phyloP scores from a whole-genome alignment of 2,329 filamentous ascomycete genomes.

The Aspergillus neoniger region DNA sequence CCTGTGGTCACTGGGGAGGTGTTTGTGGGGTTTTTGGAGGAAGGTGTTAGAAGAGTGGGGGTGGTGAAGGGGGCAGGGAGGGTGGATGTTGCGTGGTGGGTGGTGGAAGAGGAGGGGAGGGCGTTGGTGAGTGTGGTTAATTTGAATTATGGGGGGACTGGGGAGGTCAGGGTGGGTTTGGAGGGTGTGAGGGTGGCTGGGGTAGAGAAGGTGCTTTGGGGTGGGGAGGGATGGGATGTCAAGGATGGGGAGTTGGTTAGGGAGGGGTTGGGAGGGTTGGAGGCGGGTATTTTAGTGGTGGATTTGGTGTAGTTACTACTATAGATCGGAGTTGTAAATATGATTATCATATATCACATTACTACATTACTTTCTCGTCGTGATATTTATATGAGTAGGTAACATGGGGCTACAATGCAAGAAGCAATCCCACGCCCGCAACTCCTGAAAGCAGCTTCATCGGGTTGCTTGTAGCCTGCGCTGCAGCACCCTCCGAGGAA shows the following conservation, averaged over 20 bases:
- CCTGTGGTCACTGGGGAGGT: background rate
- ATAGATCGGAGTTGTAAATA: too few relatives aligned
- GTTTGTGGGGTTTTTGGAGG: background rate
- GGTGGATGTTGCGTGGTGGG: background rate
- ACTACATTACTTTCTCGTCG: background rate
- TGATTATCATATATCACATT: background rate
- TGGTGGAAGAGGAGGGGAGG: background rate
- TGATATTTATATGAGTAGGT: background rate
- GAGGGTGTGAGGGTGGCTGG: background rate
- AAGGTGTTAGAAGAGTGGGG: background rate
- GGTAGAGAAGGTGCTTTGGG: background rate
- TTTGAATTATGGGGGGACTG: background rate
- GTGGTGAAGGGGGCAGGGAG: background rate
- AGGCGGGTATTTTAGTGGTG: background rate
- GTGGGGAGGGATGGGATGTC: background rate
- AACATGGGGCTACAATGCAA: slow-evolving; percentile 14
- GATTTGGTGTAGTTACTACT: background rate
- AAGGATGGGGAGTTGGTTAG: background rate
- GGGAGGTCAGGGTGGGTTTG: background rate
- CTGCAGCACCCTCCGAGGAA: slow-evolving; percentile 14
- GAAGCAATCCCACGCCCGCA: slow-evolving; percentile 22
- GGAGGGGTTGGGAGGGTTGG: background rate
- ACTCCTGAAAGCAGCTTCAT: slow-evolving; percentile 23
- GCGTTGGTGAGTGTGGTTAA: background rate
- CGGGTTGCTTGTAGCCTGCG: slow-evolving; percentile 16